Conservation (phyloP, 192 early-diverging fungal genomes). For the Gonapodya sp. region DNA sequence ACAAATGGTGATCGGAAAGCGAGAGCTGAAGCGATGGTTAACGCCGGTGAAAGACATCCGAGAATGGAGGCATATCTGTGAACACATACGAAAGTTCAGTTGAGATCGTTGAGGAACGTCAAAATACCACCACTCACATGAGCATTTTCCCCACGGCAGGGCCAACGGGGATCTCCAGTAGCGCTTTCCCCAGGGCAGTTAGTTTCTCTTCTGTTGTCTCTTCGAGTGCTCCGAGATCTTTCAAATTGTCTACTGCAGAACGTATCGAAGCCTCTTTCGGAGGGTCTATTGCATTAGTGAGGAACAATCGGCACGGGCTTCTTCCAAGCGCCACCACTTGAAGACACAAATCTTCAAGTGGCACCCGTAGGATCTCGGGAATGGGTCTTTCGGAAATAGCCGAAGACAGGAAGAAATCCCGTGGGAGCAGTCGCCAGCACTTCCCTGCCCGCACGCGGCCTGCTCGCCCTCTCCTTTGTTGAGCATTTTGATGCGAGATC, state of each 20-base stretch:
- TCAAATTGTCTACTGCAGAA: background rate
- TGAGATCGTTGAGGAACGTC: background rate
- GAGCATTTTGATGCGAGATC: conserved; percentile 3
- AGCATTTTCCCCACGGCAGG: conserved; percentile 23
- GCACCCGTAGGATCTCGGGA: conserved; percentile 12
- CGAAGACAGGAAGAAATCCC: background rate
- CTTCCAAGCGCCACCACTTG: conserved; percentile 1
- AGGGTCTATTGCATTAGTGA: conserved; percentile 7
- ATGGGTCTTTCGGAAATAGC: background rate
- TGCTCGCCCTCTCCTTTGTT: background rate
- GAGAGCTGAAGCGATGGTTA: conserved; percentile 39
- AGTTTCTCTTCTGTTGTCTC: conserved; percentile 12
- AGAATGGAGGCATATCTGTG: conserved; percentile 32
- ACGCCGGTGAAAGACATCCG: conserved; percentile 33
- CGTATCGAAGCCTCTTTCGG: background rate
- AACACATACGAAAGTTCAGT: background rate
- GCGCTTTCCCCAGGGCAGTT: conserved; percentile 5
- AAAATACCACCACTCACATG: conserved; percentile 8
- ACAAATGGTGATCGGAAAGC: conserved; percentile 32
- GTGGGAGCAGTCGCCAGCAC: background rate
- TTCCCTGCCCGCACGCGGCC: conserved; percentile 2
- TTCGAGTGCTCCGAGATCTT: background rate
- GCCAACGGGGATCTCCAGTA: conserved; percentile 10
- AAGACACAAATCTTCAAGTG: conserved; percentile 14
- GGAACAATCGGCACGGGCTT: background rate